Percentiles rank a stretch among this genome's conserved stretches.
phyloP scores from a whole-genome alignment of 1,284 basidiomycete genomes.

The Phylloboletellus chloephorus region DNA sequence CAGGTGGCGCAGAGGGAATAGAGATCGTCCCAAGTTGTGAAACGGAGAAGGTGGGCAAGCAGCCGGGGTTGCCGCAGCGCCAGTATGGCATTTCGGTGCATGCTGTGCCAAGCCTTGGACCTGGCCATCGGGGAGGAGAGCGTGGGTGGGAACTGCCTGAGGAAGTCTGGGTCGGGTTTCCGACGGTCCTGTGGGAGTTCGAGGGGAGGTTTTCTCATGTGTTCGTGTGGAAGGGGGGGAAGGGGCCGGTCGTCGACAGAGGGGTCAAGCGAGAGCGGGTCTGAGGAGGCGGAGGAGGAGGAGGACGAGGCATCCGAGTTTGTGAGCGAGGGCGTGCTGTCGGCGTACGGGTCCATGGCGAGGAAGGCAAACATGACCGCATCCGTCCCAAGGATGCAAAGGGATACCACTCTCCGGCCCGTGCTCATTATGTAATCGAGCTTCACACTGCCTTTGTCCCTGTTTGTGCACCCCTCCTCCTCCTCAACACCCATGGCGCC shows the following conservation, averaged over 20 bases:
- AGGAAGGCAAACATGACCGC: slow-evolving; percentile 17
- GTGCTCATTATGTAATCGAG: neutral
- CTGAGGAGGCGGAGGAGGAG: slow-evolving; percentile 14
- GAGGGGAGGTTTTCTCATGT: slow-evolving; percentile 3
- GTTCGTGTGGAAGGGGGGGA: slow-evolving; percentile 17
- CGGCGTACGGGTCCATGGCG: slow-evolving; percentile 23
- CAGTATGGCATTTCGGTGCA: slow-evolving; percentile 25
- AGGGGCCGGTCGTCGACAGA: slow-evolving; percentile 21
- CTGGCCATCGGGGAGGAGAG: slow-evolving; percentile 12
- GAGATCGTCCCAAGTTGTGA: slow-evolving; percentile 50
- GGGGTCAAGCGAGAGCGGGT: slow-evolving; percentile 8
- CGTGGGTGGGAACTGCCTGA: slow-evolving; percentile 9
- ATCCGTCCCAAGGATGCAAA: too few relatives aligned
- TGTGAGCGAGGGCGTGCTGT: slow-evolving; percentile 30
- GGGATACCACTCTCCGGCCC: too few relatives aligned
- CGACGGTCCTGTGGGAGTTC: neutral
- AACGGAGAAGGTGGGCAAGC: slow-evolving; percentile 40
- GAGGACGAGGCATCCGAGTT: slow-evolving; percentile 27
- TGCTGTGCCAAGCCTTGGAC: slow-evolving; percentile 24
- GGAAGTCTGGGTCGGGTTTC: neutral
- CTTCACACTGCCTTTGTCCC: slow-evolving; percentile 7
- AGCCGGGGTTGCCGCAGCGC: slow-evolving; percentile 38
- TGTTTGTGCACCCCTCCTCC: slow-evolving; percentile 22
- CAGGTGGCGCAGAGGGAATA: slow-evolving; percentile 49
- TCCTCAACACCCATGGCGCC: slow-evolving; percentile 7